Evolutionary conservation across 768 basidiomycete genomes (phyloP).

Genomic region (Sarcodon aspratus): DNA sequence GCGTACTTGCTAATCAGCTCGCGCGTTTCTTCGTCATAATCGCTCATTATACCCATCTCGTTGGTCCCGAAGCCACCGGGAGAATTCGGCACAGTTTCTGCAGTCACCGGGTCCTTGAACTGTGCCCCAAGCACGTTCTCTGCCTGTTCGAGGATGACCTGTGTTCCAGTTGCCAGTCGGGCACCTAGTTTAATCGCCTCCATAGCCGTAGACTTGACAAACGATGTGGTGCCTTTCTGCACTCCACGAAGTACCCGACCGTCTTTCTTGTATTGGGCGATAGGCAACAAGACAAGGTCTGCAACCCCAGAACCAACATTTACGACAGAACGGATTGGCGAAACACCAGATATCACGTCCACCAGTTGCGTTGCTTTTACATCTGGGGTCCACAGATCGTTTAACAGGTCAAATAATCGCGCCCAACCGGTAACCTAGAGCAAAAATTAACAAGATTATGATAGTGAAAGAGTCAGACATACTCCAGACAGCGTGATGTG

Average conservation of each 20-base stretch:
- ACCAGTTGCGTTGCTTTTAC: constrained; percentile 97
- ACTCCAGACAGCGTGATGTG: constrained; percentile 90
- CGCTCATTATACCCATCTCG: constrained; percentile 14
- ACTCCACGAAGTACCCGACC: constrained; percentile 85
- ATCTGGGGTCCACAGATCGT: constrained; percentile 98
- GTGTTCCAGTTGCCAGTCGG: constrained; percentile 89
- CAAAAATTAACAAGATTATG: not conserved
- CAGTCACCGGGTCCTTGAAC: constrained; percentile 51
- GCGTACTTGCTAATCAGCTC: constrained; percentile 84
- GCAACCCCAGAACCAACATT: constrained; percentile 97
- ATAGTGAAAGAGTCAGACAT: constrained; percentile 18
- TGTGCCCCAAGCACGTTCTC: constrained; percentile 82
- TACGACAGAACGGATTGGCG: constrained; percentile 92
- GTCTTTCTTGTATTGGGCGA: constrained; percentile 97
- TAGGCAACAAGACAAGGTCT: constrained; percentile 89
- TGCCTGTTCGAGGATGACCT: constrained; percentile 93
- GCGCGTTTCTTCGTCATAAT: constrained; percentile 31
- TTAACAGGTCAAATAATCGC: constrained; percentile 80
- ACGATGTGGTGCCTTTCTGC: constrained; percentile 88
- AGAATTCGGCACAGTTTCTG: constrained; percentile 46
- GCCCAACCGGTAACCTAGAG: constrained; percentile 86
- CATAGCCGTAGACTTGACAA: constrained; percentile 88
- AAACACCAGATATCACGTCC: constrained; percentile 92
- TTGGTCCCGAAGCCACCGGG: constrained; percentile 13
- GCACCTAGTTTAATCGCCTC: constrained; percentile 95